Conservation (phyloP, 1,284 basidiomycete species). For the Ganoderma multipileum region DNA sequence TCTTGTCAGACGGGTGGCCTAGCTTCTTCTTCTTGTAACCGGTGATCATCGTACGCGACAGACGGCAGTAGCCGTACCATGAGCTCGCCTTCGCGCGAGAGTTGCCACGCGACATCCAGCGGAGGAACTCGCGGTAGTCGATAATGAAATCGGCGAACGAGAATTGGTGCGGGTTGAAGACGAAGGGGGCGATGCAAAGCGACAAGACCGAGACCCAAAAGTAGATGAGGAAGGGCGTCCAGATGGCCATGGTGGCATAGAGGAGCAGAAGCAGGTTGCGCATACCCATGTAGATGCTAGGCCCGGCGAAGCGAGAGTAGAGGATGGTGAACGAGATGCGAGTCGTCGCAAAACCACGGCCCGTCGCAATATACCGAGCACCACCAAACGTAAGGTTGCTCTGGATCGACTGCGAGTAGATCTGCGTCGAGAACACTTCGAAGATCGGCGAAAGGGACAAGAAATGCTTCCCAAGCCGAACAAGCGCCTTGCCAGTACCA, state of each 20-base stretch:
- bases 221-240: slow-evolving; percentile 94
- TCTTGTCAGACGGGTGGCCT: slow-evolving; percentile 94
- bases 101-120: slow-evolving; percentile 98
- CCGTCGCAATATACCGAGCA: slow-evolving; percentile 96
- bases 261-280: slow-evolving; percentile 88
- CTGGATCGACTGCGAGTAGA: slow-evolving; percentile 94
- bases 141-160: slow-evolving; percentile 95
- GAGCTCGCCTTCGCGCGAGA: slow-evolving; percentile 94
- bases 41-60: slow-evolving; percentile 94
- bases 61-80: slow-evolving; percentile 97
- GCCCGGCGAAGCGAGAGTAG: slow-evolving; percentile 97
- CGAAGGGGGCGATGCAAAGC: slow-evolving; percentile 92
- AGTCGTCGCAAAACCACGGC: slow-evolving; percentile 95
- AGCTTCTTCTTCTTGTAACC: slow-evolving; percentile 99
- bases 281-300: slow-evolving; percentile 97
- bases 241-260: slow-evolving; percentile 89
- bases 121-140: slow-evolving; percentile 95
- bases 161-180: slow-evolving; percentile 99
- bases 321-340: slow-evolving; percentile 94
- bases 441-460: slow-evolving; percentile 94
- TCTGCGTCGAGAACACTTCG: slow-evolving; percentile 97
- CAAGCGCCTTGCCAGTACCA: slow-evolving; percentile 91
- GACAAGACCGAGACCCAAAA: slow-evolving; percentile 96
- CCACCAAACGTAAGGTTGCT: slow-evolving; percentile 96
- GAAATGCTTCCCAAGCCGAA: slow-evolving; percentile 95